Conservation (phyloP, 805 yeast genomes). For the Komagataella pseudopastoris region DNA sequence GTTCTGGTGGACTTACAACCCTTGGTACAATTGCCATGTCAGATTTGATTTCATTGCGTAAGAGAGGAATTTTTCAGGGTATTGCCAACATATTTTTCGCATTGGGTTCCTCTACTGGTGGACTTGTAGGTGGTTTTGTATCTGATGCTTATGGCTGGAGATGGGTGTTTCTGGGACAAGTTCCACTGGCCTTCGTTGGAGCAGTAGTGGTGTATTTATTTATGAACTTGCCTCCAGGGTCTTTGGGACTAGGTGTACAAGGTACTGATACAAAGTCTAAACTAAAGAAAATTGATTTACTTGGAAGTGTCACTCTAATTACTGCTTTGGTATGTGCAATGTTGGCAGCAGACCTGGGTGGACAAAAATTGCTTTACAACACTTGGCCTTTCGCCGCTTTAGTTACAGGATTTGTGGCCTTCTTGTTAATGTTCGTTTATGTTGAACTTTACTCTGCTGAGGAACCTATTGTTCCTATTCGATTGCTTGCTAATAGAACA, state of each 20-base stretch:
- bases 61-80: conserved; percentile 80
- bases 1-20: conserved; percentile 83
- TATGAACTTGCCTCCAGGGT: conserved; percentile 30
- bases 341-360: conserved; percentile 40
- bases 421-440: conserved; percentile 27
- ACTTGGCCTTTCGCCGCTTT: conserved; percentile 21
- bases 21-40: conserved; percentile 66
- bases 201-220: conserved; percentile 22
- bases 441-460: conserved; percentile 26
- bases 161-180: conserved; percentile 40
- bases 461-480: conserved; percentile 53
- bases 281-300: conserved; percentile 41
- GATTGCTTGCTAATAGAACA: conserved; percentile 40
- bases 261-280: conserved; percentile 32
- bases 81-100: conserved; percentile 70
- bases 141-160: conserved; percentile 54
- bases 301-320: conserved; percentile 33
- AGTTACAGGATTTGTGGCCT: conserved; percentile 17
- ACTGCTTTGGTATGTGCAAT: conserved; percentile 28
- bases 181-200: conserved; percentile 35
- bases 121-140: conserved; percentile 45
- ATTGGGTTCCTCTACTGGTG: conserved; percentile 67
- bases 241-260: conserved; percentile 18
- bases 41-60: conserved; percentile 69
- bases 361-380: conserved; percentile 27